phyloP scores from a whole-genome alignment of 257 asterid genomes.

The Striga asiatica region DNA sequence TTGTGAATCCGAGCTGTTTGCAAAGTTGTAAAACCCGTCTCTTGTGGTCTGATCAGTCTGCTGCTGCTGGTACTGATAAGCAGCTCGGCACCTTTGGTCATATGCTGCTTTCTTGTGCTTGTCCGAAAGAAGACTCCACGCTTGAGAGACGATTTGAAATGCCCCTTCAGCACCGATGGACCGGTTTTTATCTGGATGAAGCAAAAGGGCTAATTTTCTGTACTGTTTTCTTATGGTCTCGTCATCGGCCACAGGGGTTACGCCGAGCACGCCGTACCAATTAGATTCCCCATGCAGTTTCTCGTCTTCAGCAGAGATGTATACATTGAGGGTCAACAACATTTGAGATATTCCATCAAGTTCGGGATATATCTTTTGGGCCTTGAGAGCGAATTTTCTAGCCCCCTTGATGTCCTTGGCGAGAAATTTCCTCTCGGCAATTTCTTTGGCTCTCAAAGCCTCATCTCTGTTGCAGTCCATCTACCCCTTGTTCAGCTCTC shows the following conservation, averaged over 20 bases:
- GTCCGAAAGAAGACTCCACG: slow-evolving; percentile 67
- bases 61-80: no score
- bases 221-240: slow-evolving; percentile 53
- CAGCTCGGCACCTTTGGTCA: slow-evolving; percentile 29
- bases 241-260: slow-evolving; percentile 57
- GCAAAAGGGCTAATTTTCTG: slow-evolving; percentile 54
- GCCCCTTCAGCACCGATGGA: slow-evolving; percentile 70
- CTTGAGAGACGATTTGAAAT: slow-evolving; percentile 57
- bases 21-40: slow-evolving; percentile 46
- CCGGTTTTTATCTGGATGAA: slow-evolving; percentile 74
- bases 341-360: slow-evolving; percentile 65
- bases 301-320: slow-evolving; percentile 49
- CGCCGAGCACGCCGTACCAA: slow-evolving; percentile 68
- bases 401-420: slow-evolving; percentile 57
- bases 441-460: slow-evolving; percentile 65
- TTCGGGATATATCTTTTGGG: slow-evolving; percentile 49
- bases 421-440: slow-evolving; percentile 44
- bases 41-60: slow-evolving; percentile 19
- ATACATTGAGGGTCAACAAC: slow-evolving; percentile 52
- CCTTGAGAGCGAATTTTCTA: slow-evolving; percentile 53
- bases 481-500: slow-evolving; percentile 20
- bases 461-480: slow-evolving; percentile 87
- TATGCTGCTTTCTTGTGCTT: slow-evolving; percentile 38
- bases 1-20: slow-evolving; percentile 33
- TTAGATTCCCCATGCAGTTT: slow-evolving; percentile 39